Evolutionary conservation across 495 filamentous ascomycete species (phyloP), one percentile per base, ranked within the genome.

Genomic region (Penicillium maclennaniae): DNA sequence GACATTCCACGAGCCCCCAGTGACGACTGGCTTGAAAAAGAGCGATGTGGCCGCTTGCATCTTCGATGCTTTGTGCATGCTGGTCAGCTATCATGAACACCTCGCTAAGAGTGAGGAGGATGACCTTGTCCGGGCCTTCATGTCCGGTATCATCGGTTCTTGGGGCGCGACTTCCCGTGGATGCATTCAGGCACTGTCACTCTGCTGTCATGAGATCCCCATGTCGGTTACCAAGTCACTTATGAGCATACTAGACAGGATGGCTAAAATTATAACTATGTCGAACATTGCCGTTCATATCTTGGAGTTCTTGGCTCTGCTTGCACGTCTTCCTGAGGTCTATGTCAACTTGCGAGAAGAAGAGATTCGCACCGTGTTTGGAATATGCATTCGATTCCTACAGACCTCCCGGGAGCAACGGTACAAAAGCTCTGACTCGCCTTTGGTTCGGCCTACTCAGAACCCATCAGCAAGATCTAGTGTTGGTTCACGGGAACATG

Each of bases 181-280:
- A 43, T 97, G 93, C 66, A 96, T 99, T 45, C 92, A 97, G 68
- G 93, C 91, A 3, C 76, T 99, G 7, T 87, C 90, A 2, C 83
- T 97, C 39, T 97, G 91, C 69, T 96, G 91, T 62, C 87, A 96
- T 61, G 95, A 99, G 66, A 79, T 96, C 23, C 91, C 92, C 21
- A 74, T 82, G 25, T 89, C 90, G 26, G 84, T 91, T 45, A 87
- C 84, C 60, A 95, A 90, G 61, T 84, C 84, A 23, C 71, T 97
- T 46, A 86, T 87, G 34, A 84, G 78, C 28, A 91, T 97, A 50
- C 76, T 97, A 38, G 86, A 91, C 61, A 92, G 86, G 62, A 95
- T 97, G 87, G 85, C 92, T 6, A 90, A 92, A 61, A 89, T 96
- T 54, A 95, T 97, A 61, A 97, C 92, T 10, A 89, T 96, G 61